phyloP scores from a whole-genome alignment of 2,329 filamentous ascomycete species.

The Thelonectria rubi region DNA sequence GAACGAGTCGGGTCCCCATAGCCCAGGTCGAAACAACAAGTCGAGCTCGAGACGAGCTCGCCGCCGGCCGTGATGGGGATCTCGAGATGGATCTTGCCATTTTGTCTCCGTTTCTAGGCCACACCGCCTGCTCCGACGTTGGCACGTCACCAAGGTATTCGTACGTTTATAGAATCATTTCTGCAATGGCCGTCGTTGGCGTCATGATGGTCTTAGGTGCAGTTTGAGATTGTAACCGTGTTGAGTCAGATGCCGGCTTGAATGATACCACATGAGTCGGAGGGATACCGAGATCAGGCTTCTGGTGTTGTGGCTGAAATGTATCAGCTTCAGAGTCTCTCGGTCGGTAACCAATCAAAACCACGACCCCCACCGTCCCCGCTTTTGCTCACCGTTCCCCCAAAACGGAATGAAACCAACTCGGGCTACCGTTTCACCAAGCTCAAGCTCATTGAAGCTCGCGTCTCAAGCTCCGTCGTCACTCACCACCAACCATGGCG shows the following conservation, averaged over 20 bases:
- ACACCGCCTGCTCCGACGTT: conserved; percentile 14
- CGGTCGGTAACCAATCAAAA: conserved; percentile 17
- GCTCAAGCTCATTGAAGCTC: neutral
- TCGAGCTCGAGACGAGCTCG: conserved; percentile 8
- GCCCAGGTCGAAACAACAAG: neutral
- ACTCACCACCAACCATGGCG: conserved; percentile 26
- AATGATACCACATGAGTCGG: too few relatives aligned
- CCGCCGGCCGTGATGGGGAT: conserved; percentile 12
- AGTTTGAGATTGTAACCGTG: too few relatives aligned
- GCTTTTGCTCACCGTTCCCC: conserved; percentile 6
- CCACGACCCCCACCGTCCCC: conserved; percentile 7
- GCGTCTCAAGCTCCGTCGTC: too few relatives aligned
- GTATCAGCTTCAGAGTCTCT: neutral
- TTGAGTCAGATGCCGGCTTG: too few relatives aligned
- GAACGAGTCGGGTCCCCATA: too few relatives aligned
- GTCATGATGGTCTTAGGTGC: conserved; percentile 16
- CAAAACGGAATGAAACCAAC: conserved; percentile 29
- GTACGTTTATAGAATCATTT: neutral
- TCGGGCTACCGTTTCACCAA: neutral
- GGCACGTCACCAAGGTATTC: neutral
- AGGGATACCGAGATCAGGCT: too few relatives aligned
- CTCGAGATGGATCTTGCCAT: conserved; percentile 8
- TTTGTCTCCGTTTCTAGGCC: neutral
- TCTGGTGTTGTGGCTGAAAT: neutral
- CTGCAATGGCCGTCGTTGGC: conserved; percentile 1